Evolutionary conservation across 352 stramenopile genomes (phyloP).

Genomic region (Hyaloperonospora arabidopsidis): DNA sequence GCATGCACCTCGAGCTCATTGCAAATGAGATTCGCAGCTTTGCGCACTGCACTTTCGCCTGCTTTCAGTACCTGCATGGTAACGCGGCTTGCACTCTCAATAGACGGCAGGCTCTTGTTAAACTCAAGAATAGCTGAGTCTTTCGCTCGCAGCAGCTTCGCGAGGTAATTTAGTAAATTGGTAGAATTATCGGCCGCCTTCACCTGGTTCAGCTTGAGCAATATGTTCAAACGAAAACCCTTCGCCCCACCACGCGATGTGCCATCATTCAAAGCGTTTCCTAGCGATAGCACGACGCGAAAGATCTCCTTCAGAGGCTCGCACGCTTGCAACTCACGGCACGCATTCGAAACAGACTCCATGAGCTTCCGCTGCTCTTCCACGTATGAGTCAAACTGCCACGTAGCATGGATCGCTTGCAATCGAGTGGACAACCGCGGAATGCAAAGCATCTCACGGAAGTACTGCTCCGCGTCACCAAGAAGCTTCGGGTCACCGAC

Average conservation of each 20-base stretch:
- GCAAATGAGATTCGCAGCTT: constrained; percentile 60
- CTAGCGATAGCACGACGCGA: constrained; percentile 72
- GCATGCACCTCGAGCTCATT: constrained; percentile 63
- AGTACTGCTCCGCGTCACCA: constrained; percentile 78
- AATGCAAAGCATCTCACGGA: constrained; percentile 55
- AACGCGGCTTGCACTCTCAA: constrained; percentile 70
- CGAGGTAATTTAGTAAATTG: constrained; percentile 76
- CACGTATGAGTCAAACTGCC: constrained; percentile 79
- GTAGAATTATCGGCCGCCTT: constrained; percentile 79
- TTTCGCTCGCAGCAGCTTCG: constrained; percentile 59
- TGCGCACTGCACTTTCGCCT: constrained; percentile 61
- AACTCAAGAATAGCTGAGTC: constrained; percentile 63
- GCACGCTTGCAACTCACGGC: constrained; percentile 82
- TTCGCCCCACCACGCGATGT: constrained; percentile 76
- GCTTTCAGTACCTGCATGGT: constrained; percentile 73
- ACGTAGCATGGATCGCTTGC: constrained; percentile 73
- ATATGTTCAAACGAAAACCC: constrained; percentile 81
- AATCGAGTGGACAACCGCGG: constrained; percentile 57
- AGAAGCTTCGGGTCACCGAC: constrained; percentile 62
- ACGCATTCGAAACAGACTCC: constrained; percentile 83
- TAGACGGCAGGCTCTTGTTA: constrained; percentile 59
- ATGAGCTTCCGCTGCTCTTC: constrained; percentile 70
- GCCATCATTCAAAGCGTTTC: constrained; percentile 88
- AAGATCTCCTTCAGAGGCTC: constrained; percentile 85
- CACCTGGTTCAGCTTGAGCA: constrained; percentile 85